Evolutionary conservation across 257 asterid species (phyloP), one percentile per base, ranked within the genome.

Genomic region (Salvia rosmarinus): DNA sequence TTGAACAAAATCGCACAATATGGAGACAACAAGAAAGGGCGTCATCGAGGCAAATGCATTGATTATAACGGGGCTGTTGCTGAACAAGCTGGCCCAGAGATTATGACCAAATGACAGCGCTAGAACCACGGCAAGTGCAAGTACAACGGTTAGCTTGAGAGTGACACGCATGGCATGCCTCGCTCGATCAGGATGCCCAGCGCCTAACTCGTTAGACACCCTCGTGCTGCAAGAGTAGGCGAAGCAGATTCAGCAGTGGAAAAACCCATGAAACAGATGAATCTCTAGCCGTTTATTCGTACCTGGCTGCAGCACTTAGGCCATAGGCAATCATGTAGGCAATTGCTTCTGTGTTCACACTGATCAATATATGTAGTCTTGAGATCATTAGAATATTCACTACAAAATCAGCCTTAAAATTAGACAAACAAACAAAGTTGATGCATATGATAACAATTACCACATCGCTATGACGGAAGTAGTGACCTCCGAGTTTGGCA

Each of bases 401-500:
- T 23, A 50, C 4, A 30, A 37, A 16, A 61, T 61, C n/a, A 2
- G 9, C 12, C 12, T n/a, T 7, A 1, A 66, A 6, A 21, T 9
- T 0, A 6, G 17, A 68, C 1, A n/a, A 6, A 30, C 4, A 11
- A 12, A 55, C 9, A 4, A 34, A 28, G 13, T 44, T 14, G 13
- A 49, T 6, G 32, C 10, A 16, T 7, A 3, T 7, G 1, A 34
- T 11, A 17, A 23, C 1, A 40, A 83, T 68, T 67, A 94, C 98
- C 97, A 86, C 89, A 94, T 91, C 23, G 92, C 99, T 58, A 94
- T 81, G 13, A 94, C 58, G 0, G 99, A 89, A 49, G 99, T 94
- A 3, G 87, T 59, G 25, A 86, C 57, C 73, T 84, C 82, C 1
- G 99, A 72, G 59, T 90, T 64, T 19, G 96, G 96, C 99, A 94